These are phyloP conservation scores for Vitis cinerea DNA, from an alignment of 164 flowering plant species.

Conservation along the genomic window DNA sequence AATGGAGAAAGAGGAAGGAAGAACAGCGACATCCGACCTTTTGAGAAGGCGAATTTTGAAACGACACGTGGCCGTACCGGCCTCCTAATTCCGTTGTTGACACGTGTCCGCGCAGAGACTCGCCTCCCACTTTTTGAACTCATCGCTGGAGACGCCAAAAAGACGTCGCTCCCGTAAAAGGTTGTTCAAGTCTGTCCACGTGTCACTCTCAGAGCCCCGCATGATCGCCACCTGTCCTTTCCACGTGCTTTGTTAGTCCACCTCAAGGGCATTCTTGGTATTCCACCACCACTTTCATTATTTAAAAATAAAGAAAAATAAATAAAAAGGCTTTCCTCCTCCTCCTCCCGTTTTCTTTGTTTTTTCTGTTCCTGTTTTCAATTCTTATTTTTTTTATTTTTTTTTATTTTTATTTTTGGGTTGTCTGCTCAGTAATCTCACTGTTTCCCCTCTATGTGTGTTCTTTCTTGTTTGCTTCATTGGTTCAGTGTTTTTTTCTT, in stretches of 20 bases:
- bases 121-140: background rate
- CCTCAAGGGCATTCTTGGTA: constrained; percentile 21
- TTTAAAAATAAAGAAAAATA: background rate
- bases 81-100: background rate
- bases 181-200: constrained; percentile 21
- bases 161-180: constrained; percentile 1
- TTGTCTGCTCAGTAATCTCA: background rate
- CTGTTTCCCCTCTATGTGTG: too few species aligned
- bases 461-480: too few species aligned
- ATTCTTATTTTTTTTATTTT: background rate
- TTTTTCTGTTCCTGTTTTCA: constrained; percentile 1
- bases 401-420: background rate
- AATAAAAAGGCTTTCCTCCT: too few species aligned
- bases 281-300: constrained; percentile 1
- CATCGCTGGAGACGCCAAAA: constrained; percentile 8
- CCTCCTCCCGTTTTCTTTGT: background rate
- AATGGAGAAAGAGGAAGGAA: too few species aligned
- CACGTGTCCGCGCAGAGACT: constrained; percentile 9
- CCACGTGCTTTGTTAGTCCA: constrained; percentile 5
- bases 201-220: constrained; percentile 26
- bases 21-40: too few species aligned
- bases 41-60: background rate
- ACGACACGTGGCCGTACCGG: constrained; percentile 6
- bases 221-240: constrained; percentile 37
- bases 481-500: background rate